Percentiles rank a stretch among this genome's conserved stretches.
These are phyloP conservation scores for Didymella segeticola DNA, from an alignment of 2,329 filamentous ascomycete genomes.

Conservation along the genomic window DNA sequence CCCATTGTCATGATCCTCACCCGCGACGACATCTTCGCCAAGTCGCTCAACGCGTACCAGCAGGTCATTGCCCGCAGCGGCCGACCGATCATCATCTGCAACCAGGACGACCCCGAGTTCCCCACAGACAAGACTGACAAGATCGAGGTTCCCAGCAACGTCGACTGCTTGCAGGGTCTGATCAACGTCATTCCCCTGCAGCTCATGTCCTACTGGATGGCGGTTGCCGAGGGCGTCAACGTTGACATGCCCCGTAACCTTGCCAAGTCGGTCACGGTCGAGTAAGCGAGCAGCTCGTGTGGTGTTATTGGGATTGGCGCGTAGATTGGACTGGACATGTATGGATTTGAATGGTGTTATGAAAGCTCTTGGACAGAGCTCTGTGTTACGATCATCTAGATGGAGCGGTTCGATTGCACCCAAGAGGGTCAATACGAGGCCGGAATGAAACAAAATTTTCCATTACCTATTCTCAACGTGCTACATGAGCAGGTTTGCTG, in stretches of 20 bases:
- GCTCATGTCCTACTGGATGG: slow-evolving; percentile 98
- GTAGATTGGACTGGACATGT: slow-evolving; percentile 28
- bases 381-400: slow-evolving; percentile 29
- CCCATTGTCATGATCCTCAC: slow-evolving; percentile 99
- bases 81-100: slow-evolving; percentile 99
- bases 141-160: slow-evolving; percentile 96
- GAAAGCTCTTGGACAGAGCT: slow-evolving; percentile 31
- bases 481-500: background rate
- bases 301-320: slow-evolving; percentile 23
- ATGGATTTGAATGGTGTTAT: slow-evolving; percentile 33
- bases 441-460: slow-evolving; percentile 28
- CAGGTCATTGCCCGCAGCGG: slow-evolving; percentile 97
- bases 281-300: slow-evolving; percentile 65
- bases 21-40: slow-evolving; percentile 93
- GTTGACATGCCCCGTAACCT: slow-evolving; percentile 99
- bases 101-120: slow-evolving; percentile 88
- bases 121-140: slow-evolving; percentile 86
- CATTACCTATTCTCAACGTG: background rate
- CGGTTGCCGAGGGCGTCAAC: slow-evolving; percentile 92
- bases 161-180: slow-evolving; percentile 93
- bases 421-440: slow-evolving; percentile 19
- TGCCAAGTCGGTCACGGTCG: slow-evolving; percentile 98
- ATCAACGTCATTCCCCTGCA: slow-evolving; percentile 98
- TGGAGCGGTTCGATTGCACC: slow-evolving; percentile 8
- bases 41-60: slow-evolving; percentile 99